Base-by-base conservation (phyloP, 148 eudicot species). In the Linanthus parryae region DNA sequence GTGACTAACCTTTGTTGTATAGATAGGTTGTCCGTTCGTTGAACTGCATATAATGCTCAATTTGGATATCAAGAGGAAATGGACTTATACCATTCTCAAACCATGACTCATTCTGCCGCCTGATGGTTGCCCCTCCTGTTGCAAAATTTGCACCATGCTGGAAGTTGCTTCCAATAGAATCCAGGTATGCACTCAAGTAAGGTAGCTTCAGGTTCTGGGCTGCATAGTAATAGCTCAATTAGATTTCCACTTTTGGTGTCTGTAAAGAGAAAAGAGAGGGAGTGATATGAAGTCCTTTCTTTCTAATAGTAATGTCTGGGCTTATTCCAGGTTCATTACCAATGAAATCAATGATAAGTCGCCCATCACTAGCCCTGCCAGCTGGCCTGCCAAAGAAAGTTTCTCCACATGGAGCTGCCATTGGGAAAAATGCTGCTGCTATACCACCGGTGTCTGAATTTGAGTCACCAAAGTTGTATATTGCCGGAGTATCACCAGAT, bases 61-160 rank as follows among this genome's bases (percentile, higher is more conserved):
- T 66, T 59, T 85, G 97, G 14, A 89, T 70, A 67, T 89, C 91
- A 2, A 89, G 84, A 14, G 85, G 60, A 54, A 89, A 81, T 3
- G 96, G 96, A 57, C 89, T 88, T 11, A 79, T 55, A 24, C 87
- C 88, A 61, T 67, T 41, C 48, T 58, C 63, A 49, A 75, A 84
- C 61, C 81, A 75, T 0, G 90, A 77, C 45, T 75, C 95, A 21
- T 85, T 75, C 44, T 62, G 62, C 22, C 85, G 47, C 31, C 67
- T 56, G 24, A 82, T 74, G 28, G 94, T 82, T 39, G 77, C 68
- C 4, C 74, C 74, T 6, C 71, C 72, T 11, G 77, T 64, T 61
- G 82, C 82, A 52, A 76, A 76, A 27, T 76, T 72, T 33, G 82
- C 82, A 30, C 82, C 82, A 0, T 66, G 77, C 38, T 26, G 34